Conservation (phyloP, 2,329 filamentous ascomycete species). For the Plenodomus biglobosus region DNA sequence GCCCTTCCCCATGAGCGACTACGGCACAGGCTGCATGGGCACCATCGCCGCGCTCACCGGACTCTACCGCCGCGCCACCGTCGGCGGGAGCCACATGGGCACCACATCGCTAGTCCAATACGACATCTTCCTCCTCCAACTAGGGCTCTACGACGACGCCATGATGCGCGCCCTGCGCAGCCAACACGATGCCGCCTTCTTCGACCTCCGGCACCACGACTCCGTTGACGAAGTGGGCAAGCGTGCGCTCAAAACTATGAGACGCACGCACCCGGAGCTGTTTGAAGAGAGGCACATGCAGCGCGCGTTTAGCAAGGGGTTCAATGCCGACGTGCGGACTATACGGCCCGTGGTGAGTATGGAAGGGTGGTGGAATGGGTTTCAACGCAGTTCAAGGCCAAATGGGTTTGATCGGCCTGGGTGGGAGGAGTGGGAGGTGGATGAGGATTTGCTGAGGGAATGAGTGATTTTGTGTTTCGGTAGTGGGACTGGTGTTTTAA, state of each 20-base stretch:
- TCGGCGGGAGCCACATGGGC: conserved; percentile 67
- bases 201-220: conserved; percentile 60
- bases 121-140: conserved; percentile 64
- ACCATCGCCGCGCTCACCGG: conserved; percentile 67
- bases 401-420: conserved; percentile 55
- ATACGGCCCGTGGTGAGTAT: conserved; percentile 51
- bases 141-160: conserved; percentile 58
- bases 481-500: too few relatives aligned
- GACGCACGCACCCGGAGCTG: conserved; percentile 56
- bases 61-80: conserved; percentile 62
- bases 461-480: too few relatives aligned
- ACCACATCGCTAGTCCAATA: conserved; percentile 68
- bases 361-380: conserved; percentile 53
- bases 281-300: conserved; percentile 53
- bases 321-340: conserved; percentile 51
- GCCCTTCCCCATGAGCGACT: conserved; percentile 62
- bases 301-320: conserved; percentile 52
- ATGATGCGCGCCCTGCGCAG: conserved; percentile 57
- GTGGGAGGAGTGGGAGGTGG: conserved; percentile 53
- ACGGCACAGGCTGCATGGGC: conserved; percentile 72
- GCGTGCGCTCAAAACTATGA: conserved; percentile 59
- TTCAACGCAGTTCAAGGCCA: conserved; percentile 52
- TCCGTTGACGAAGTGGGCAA: conserved; percentile 67
- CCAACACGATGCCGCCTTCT: conserved; percentile 56
- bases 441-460: conserved; percentile 43